Evolutionary conservation across 176 grass and related monocot species (phyloP), one percentile per base, ranked within the genome.

Genomic region (Metroxylon sagu): DNA sequence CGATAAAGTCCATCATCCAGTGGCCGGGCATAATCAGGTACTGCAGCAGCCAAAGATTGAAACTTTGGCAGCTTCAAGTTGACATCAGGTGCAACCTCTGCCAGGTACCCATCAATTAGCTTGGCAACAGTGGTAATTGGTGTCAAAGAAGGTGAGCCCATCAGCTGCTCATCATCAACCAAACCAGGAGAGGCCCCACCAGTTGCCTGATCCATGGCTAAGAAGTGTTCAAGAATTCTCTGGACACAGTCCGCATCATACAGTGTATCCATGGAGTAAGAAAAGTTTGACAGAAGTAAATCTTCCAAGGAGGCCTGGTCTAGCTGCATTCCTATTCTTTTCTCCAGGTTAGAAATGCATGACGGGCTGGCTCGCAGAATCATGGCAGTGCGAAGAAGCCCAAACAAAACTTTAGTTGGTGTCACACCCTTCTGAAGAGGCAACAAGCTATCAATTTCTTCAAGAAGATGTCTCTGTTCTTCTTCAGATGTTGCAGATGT

Each of bases 241-340:
- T 59, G 21, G 26, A 59, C 57, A 59, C 57, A 59, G 16, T 59
- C 57, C 0, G 29, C 57, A n/a, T 59, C n/a, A 26, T 59, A 59
- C 16, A 59, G 26, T 30, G 57, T 17, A 2, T 59, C 57, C 57
- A 16, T 29, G 57, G 57, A 29, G 57, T 59, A 29, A 29, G 57
- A 12, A 16, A 30, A 59, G 12, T 23, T 59, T 6, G 57, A 25
- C 25, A 59, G 27, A 26, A 59, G 25, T 30, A 59, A 12, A 59
- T 59, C 57, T 28, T 59, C 57, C 57, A 59, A 28, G 21, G 25
- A 16, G 25, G 57, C 57, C 57, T 59, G 26, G 57, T 59, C 57
- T 16, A 59, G 57, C 25, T 59, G 57, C 26, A 59, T 59, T 30
- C 57, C 57, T 16, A 59, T 59, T 26, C 57, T 59, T 59, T 30